Conservation (phyloP, 2,329 filamentous ascomycete genomes). For the Podosphaera xanthii region DNA sequence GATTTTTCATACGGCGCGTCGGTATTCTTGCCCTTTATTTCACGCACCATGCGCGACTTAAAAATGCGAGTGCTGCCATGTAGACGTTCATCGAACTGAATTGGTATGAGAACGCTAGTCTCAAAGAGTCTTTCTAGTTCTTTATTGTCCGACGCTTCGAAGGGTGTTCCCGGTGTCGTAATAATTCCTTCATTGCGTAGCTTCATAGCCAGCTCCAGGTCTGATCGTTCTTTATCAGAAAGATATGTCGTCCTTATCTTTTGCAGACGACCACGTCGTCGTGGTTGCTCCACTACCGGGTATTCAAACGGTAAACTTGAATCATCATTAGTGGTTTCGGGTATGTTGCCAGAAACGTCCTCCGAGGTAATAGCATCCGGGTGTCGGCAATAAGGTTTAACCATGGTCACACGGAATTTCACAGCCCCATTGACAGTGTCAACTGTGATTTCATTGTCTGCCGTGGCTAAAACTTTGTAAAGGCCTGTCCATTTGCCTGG, state of each 20-base stretch:
- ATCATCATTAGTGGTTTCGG: background rate
- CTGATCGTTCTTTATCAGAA: background rate
- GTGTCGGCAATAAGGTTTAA: background rate
- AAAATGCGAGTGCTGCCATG: background rate
- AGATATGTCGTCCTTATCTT: background rate
- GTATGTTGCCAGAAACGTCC: background rate
- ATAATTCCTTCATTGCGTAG: slow-evolving; percentile 1
- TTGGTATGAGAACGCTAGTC: background rate
- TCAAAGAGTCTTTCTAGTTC: background rate
- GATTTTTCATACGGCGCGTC: background rate
- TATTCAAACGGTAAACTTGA: background rate
- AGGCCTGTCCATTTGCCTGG: background rate
- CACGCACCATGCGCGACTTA: background rate
- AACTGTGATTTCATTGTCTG: background rate
- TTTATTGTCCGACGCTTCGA: background rate
- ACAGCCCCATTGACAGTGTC: background rate
- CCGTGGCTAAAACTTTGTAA: background rate
- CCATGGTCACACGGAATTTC: background rate
- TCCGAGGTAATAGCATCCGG: background rate
- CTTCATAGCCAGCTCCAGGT: background rate
- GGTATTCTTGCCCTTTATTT: background rate
- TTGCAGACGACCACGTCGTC: background rate
- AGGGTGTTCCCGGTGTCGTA: background rate
- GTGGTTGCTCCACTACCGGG: background rate
- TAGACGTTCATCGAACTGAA: background rate